These are phyloP conservation scores for Stemphylium lycopersici DNA, from an alignment of 2,329 filamentous ascomycete species.

Conservation along the genomic window DNA sequence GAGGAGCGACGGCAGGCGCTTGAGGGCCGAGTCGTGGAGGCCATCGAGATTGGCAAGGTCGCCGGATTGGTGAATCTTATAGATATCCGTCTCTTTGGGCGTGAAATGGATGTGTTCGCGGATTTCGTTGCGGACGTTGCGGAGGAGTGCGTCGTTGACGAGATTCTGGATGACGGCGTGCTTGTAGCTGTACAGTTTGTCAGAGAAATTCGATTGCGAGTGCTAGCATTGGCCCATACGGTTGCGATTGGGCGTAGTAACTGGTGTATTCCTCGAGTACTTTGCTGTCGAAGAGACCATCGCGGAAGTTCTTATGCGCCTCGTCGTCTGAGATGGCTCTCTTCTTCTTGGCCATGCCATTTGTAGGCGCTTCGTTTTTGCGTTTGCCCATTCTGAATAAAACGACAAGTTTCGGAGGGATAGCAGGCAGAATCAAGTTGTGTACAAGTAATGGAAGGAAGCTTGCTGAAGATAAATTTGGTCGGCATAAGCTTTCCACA, in stretches of 20 bases:
- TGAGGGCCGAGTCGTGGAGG: slow-evolving; percentile 82
- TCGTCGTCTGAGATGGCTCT: slow-evolving; percentile 50
- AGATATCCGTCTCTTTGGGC: slow-evolving; percentile 98
- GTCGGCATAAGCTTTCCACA: slow-evolving; percentile 16
- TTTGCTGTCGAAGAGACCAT: slow-evolving; percentile 47
- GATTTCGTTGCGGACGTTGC: slow-evolving; percentile 86
- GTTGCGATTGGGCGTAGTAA: slow-evolving; percentile 48
- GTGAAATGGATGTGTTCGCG: slow-evolving; percentile 91
- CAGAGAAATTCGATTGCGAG: slow-evolving; percentile 6
- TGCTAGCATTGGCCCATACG: slow-evolving; percentile 35
- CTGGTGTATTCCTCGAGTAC: slow-evolving; percentile 43
- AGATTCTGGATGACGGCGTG: slow-evolving; percentile 87
- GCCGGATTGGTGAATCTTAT: slow-evolving; percentile 98
- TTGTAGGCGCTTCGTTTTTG: slow-evolving; percentile 49
- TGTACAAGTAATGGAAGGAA: slow-evolving; percentile 5
- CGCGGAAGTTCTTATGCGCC: slow-evolving; percentile 48
- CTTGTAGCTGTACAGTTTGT: slow-evolving; percentile 67
- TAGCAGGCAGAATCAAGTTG: slow-evolving; percentile 25
- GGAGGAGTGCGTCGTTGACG: slow-evolving; percentile 80
- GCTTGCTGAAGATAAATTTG: slow-evolving; percentile 20
- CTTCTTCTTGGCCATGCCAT: slow-evolving; percentile 54
- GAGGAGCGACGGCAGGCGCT: slow-evolving; percentile 87
- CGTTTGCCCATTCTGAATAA: slow-evolving; percentile 45
- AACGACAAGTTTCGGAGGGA: slow-evolving; percentile 20
- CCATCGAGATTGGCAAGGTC: slow-evolving; percentile 97